These are phyloP conservation scores for Chloromonas sp. DNA, from an alignment of 163 green algal species.

Conservation along the genomic window DNA sequence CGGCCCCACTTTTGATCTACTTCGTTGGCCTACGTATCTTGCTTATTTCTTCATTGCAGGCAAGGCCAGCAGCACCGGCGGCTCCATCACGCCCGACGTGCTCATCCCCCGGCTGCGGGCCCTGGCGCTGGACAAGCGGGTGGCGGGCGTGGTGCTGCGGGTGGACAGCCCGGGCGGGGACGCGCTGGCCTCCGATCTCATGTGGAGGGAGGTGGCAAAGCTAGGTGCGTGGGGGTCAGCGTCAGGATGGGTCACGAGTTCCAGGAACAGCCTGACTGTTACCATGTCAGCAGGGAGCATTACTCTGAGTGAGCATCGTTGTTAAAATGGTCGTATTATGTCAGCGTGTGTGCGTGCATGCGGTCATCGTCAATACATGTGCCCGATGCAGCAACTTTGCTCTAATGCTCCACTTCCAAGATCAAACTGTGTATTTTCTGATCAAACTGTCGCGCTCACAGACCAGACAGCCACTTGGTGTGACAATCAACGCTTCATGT, in stretches of 20 bases:
- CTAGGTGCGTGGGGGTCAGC: slow-evolving; percentile 31
- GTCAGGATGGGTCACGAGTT: not conserved
- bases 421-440: no score
- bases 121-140: slow-evolving; percentile 61
- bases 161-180: slow-evolving; percentile 88
- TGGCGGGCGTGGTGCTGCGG: slow-evolving; percentile 69
- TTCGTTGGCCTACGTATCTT: not conserved
- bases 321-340: no score
- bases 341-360: no score
- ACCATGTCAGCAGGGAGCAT: not conserved
- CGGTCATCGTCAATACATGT: no score
- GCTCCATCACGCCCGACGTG: slow-evolving; percentile 61
- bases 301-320: no score
- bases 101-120: slow-evolving; percentile 69
- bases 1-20: not conserved
- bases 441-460: no score
- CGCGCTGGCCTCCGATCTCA: slow-evolving; percentile 83
- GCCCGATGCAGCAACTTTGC: no score
- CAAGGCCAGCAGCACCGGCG: slow-evolving; percentile 22
- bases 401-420: no score
- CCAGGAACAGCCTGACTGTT: not conserved
- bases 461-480: no score
- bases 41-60: slow-evolving; percentile 11
- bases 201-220: slow-evolving; percentile 78
- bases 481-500: no score